Conservation (phyloP, 257 asterid species). For the Penstemon davidsonii region DNA sequence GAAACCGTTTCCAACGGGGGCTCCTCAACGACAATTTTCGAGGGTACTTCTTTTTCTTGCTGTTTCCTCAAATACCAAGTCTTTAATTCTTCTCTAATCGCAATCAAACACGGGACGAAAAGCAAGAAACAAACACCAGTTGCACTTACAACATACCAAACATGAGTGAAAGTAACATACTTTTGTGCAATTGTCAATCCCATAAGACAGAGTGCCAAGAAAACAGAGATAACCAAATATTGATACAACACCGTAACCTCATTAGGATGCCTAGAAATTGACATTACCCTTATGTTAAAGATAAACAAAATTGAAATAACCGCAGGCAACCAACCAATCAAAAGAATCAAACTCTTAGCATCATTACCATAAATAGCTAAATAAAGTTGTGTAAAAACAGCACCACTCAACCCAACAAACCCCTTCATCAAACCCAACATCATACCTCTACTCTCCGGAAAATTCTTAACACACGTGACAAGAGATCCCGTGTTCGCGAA, state of each 20-base stretch:
- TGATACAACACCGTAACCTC: conserved; percentile 35
- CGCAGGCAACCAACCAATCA: conserved; percentile 48
- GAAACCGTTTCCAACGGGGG: not conserved
- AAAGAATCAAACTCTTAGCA: conserved; percentile 35
- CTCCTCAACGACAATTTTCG: conserved; percentile 14
- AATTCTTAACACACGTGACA: conserved; percentile 39
- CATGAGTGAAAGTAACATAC: conserved; percentile 31
- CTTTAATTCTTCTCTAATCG: conserved; percentile 34
- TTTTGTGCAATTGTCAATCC: conserved; percentile 36
- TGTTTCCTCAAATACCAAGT: conserved; percentile 28
- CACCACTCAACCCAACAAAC: conserved; percentile 45
- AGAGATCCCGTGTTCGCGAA: conserved; percentile 44
- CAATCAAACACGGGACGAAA: conserved; percentile 32
- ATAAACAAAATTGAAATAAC: conserved; percentile 34
- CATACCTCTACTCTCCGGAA: conserved; percentile 44
- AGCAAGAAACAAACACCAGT: conserved; percentile 36
- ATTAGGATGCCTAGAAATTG: conserved; percentile 35
- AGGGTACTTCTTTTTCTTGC: conserved; percentile 2
- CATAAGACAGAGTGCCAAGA: conserved; percentile 31
- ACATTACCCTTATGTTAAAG: conserved; percentile 32
- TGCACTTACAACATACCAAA: conserved; percentile 27
- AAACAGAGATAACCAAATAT: conserved; percentile 29
- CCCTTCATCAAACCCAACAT: conserved; percentile 45
- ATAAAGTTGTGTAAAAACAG: conserved; percentile 41
- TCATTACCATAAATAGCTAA: conserved; percentile 43